Base-by-base conservation (phyloP, 2,329 filamentous ascomycete species). In the Ploettnerulaceae sp. region DNA sequence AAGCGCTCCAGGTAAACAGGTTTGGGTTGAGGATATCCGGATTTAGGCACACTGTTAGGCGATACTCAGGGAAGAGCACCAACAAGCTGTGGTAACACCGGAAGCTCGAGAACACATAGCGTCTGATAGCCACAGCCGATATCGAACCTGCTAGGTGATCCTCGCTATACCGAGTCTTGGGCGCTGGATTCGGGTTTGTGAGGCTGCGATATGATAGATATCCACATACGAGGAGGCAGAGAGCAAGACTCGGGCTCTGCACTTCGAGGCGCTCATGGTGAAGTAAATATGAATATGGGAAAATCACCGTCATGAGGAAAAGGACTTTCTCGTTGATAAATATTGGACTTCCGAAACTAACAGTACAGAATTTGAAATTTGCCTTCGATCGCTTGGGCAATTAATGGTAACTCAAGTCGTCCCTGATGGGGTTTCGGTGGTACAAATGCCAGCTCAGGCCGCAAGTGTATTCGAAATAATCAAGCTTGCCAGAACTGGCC, bases 1-100 rank as follows among this genome's bases (percentile, higher is more conserved):
- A 45, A 0, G 20, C 4, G 18, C 41, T 61, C 60, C 62, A 67
- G 17, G 57, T 50, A 35, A 64, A 57, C 6, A 63, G 42, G 7
- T 31, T 36, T 9, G 18, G 29, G 17, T 48, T 47, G 6, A 53
- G 35, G 9, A 53, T 26, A 7, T 49, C 41, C 14, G 52, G 46
- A 21, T 52, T 48, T 11, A 33, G 37, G 31, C 52, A 53, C 33
- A 52, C 25, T 8, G 17, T 24, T 15, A 42, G 15, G 24, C 47
- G 41, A 21, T 42, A 12, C 5, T 37, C 20, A 11, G 50, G 50
- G 25, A 53, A 51, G 17, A 51, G 45, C n/a, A 48, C 48, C 17
- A 54, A 29, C 9, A 45, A n/a, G 18, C 25, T 33, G 28, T 54
- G 54, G 20, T 42, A 49, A 9, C 42, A 25, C 25, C 42, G 48